phyloP scores from a whole-genome alignment of 2,329 filamentous ascomycete genomes.

The Aspergillus vadensis region DNA sequence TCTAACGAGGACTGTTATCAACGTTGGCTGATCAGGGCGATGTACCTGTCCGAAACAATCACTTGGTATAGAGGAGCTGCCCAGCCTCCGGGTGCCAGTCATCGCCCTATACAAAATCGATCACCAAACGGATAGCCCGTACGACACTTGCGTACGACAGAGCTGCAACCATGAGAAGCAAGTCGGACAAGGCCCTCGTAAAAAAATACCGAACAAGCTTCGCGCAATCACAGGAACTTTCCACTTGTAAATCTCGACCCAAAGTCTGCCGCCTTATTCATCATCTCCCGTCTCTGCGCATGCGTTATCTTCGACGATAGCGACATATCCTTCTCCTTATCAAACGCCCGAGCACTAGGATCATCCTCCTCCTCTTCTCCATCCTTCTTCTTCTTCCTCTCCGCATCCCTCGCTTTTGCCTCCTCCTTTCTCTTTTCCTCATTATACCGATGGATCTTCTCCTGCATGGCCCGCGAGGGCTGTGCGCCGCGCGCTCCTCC shows the following conservation, averaged over 20 bases:
- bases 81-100: conserved; percentile 23
- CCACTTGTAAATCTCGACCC: conserved; percentile 79
- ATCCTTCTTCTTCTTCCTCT: conserved; percentile 12
- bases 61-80: conserved; percentile 27
- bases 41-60: conserved; percentile 38
- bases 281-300: conserved; percentile 73
- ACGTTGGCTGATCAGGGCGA: conserved; percentile 38
- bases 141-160: not conserved
- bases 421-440: conserved; percentile 28
- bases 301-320: conserved; percentile 70
- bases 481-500: not conserved
- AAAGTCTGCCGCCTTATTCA: conserved; percentile 79
- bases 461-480: conserved; percentile 47
- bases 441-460: conserved; percentile 60
- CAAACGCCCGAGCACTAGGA: conserved; percentile 84
- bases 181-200: too few relatives aligned
- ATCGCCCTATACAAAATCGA: conserved; percentile 55
- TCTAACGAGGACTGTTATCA: conserved; percentile 52
- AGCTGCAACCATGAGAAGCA: not conserved
- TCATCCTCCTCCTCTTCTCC: conserved; percentile 75
- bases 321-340: conserved; percentile 91
- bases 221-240: conserved; percentile 50
- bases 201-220: too few relatives aligned
- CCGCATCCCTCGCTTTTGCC: conserved; percentile 4
- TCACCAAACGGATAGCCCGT: not conserved